Percentiles rank a stretch among this genome's conserved stretches.
Conservation (phyloP, 2,329 filamentous ascomycete species). For the Aureobasidium musti region DNA sequence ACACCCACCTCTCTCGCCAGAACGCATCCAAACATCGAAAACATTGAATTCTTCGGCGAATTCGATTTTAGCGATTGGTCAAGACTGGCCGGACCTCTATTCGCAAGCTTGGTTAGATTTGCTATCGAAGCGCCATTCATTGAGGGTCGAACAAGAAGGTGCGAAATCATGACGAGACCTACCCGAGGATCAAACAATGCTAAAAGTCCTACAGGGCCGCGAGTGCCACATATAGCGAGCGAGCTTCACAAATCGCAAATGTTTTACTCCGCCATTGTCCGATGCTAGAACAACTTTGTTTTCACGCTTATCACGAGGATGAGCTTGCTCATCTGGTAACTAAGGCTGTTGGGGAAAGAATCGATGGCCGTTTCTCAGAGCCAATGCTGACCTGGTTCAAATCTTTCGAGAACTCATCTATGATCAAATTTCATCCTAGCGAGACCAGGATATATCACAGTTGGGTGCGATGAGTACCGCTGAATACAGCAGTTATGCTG, state of each 20-base stretch:
- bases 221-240: not conserved
- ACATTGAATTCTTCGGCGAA: not conserved
- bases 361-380: not conserved
- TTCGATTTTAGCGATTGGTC: not conserved
- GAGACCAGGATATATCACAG: not conserved
- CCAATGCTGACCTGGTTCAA: not conserved
- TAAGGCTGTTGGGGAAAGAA: not conserved
- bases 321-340: not conserved
- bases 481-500: not conserved
- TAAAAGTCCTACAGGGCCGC: not conserved
- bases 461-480: not conserved
- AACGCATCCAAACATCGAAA: not conserved
- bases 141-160: conserved; percentile 1
- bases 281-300: not conserved
- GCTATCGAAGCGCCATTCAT: not conserved
- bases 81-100: not conserved
- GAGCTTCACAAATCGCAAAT: conserved; percentile 1
- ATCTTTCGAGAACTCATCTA: not conserved
- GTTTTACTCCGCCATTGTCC: not conserved
- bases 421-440: not conserved
- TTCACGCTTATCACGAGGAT: not conserved
- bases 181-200: not conserved
- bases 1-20: not conserved
- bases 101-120: not conserved
- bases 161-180: too few relatives aligned